phyloP scores from a whole-genome alignment of 176 grass and related monocot species.

The Eleusine indica region DNA sequence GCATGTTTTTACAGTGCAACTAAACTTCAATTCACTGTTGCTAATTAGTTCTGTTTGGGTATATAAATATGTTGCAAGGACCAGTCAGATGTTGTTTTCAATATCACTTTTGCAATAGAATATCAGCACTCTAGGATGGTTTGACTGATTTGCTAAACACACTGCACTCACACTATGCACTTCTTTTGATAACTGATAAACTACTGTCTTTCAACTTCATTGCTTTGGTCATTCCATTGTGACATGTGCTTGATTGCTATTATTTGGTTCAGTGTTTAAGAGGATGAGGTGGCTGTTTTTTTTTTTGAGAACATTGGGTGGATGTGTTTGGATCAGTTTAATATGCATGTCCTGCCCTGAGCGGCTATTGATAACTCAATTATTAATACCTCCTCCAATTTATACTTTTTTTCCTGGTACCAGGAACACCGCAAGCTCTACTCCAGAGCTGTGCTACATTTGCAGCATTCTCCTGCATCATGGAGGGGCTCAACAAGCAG shows the following conservation, averaged over 20 bases:
- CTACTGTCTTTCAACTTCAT: neutral
- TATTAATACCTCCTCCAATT: neutral
- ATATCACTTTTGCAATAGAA: neutral
- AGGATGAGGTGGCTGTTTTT: neutral
- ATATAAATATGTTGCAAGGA: neutral
- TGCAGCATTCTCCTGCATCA: constrained; percentile 89
- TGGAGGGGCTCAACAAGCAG: constrained; percentile 94
- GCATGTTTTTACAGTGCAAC: neutral
- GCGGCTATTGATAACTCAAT: neutral
- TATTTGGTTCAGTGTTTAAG: neutral
- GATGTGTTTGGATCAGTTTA: neutral
- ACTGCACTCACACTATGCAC: neutral
- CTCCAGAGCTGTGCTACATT: constrained; percentile 85
- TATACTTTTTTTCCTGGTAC: constrained; percentile 1
- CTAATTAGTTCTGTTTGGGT: neutral
- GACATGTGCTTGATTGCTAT: neutral
- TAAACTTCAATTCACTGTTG: neutral
- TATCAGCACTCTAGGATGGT: neutral
- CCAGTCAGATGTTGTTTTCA: neutral
- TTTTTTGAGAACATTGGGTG: neutral
- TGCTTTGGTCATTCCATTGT: neutral
- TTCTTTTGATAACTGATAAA: neutral
- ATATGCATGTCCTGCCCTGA: neutral
- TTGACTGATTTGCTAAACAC: constrained; percentile 1
- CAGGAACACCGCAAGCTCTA: constrained; percentile 73